Conservation (phyloP, 495 filamentous ascomycete genomes). For the Xylaria flabelliformis region DNA sequence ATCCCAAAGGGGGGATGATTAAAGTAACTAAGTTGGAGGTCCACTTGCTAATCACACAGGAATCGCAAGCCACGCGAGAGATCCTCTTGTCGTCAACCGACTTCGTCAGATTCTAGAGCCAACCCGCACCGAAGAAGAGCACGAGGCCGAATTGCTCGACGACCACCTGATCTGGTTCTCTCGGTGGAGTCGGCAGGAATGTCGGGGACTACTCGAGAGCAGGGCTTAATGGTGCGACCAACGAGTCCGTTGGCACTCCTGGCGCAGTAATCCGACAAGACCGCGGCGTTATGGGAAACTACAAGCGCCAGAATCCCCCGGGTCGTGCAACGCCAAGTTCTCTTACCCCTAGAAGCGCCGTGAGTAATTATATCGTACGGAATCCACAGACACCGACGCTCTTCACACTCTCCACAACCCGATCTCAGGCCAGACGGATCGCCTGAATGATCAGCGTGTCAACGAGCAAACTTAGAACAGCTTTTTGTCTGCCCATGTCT, state of each 20-base stretch:
- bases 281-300: constrained; percentile 37
- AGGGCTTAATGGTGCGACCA: constrained; percentile 26
- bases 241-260: constrained; percentile 30
- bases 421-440: constrained; percentile 34
- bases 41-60: constrained; percentile 25
- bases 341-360: background rate
- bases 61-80: constrained; percentile 44
- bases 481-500: constrained; percentile 34
- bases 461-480: constrained; percentile 41
- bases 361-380: constrained; percentile 36
- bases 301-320: constrained; percentile 34
- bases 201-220: constrained; percentile 34
- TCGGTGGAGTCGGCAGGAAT: constrained; percentile 50
- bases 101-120: constrained; percentile 42
- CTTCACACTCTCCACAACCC: constrained; percentile 41
- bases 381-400: constrained; percentile 38
- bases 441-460: constrained; percentile 39
- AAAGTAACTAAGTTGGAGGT: background rate
- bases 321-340: background rate
- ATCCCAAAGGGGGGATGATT: constrained; percentile 33
- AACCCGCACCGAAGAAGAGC: constrained; percentile 36
- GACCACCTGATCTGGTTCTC: constrained; percentile 58
- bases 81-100: constrained; percentile 37
- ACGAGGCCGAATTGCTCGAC: constrained; percentile 38
- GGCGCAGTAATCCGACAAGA: constrained; percentile 39